A percentile compares a stretch with the other conserved stretches of the same genome.
These are phyloP conservation scores for Chaetomium sp. DNA, from an alignment of 2,329 filamentous ascomycete genomes.

Conservation along the genomic window DNA sequence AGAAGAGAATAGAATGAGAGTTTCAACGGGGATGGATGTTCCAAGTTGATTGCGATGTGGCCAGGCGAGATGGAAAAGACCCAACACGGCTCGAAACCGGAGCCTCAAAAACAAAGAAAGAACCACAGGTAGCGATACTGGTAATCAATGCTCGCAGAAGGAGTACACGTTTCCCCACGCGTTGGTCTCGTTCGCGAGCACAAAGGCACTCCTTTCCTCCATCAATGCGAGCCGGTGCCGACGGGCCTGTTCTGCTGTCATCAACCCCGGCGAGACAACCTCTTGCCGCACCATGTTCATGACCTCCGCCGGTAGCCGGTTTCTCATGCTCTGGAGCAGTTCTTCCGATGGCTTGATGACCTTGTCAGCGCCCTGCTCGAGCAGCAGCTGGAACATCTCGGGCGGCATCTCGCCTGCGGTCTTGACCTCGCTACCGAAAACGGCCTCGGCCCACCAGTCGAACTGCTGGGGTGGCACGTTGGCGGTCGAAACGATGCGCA, in stretches of 20 bases:
- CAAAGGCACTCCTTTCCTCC: slow-evolving; percentile 41
- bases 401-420: slow-evolving; percentile 24
- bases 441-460: slow-evolving; percentile 42
- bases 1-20: neutral
- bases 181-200: neutral
- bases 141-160: slow-evolving; percentile 27
- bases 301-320: slow-evolving; percentile 37
- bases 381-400: slow-evolving; percentile 30
- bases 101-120: no score
- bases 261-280: slow-evolving; percentile 29
- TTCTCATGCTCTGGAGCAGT: slow-evolving; percentile 22
- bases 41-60: no score
- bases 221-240: slow-evolving; percentile 44
- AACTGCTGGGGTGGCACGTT: slow-evolving; percentile 46
- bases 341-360: slow-evolving; percentile 35
- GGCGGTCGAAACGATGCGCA: slow-evolving; percentile 50
- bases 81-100: neutral
- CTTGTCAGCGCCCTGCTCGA: slow-evolving; percentile 39
- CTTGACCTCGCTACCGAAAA: slow-evolving; percentile 25
- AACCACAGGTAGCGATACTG: neutral
- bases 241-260: slow-evolving; percentile 42
- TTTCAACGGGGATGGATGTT: no score
- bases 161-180: slow-evolving; percentile 18
- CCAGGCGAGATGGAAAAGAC: neutral
- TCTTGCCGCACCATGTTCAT: slow-evolving; percentile 32